Percentiles rank a stretch among this genome's conserved stretches.
Evolutionary conservation across 2,329 filamentous ascomycete species (phyloP).

Genomic region (Pseudogymnoascus sp.): DNA sequence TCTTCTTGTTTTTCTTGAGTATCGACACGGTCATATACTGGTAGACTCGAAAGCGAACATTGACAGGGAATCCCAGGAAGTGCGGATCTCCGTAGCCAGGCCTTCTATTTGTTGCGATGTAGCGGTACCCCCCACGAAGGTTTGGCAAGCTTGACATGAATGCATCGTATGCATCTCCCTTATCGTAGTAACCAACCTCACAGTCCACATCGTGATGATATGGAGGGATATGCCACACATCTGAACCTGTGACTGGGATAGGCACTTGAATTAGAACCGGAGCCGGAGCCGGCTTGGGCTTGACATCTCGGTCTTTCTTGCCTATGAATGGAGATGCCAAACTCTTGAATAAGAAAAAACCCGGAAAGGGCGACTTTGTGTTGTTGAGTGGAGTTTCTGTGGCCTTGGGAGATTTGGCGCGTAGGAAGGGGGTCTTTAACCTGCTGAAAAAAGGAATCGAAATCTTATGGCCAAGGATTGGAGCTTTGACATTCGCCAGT

Average conservation of each 20-base stretch:
- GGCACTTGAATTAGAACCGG: not conserved
- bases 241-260: not conserved
- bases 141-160: not conserved
- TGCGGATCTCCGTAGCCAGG: not conserved
- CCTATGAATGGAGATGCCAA: not conserved
- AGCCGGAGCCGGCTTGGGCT: not conserved
- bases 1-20: not conserved
- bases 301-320: not conserved
- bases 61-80: not conserved
- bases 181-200: not conserved
- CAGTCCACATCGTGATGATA: not conserved
- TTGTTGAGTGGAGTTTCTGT: not conserved
- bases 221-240: not conserved
- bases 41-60: not conserved
- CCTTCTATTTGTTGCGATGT: not conserved
- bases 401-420: not conserved
- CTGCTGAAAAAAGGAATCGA: not conserved
- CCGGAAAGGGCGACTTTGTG: not conserved
- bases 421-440: not conserved
- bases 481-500: not conserved
- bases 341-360: not conserved
- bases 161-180: not conserved
- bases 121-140: not conserved
- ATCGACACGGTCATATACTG: not conserved
- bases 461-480: not conserved